Evolutionary conservation across 2,329 filamentous ascomycete genomes (phyloP).

Genomic region (Epicoccum nigrum): DNA sequence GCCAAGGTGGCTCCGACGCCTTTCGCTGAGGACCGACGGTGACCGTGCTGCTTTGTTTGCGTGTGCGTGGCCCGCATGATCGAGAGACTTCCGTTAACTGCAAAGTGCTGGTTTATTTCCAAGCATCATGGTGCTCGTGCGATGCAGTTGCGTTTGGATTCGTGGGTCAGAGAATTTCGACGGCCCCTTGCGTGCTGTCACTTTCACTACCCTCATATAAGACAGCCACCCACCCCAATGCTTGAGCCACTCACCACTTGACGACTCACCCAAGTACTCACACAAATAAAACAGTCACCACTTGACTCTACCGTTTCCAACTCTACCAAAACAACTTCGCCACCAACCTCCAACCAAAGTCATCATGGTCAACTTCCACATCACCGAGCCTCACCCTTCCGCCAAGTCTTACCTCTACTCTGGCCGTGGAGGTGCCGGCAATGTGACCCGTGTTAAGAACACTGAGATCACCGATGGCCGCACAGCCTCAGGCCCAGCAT

Average conservation of each 20-base stretch:
- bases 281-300: conserved; percentile 18
- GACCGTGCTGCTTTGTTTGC: conserved; percentile 28
- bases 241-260: conserved; percentile 6
- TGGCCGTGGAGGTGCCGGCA: conserved; percentile 65
- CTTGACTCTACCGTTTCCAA: conserved; percentile 17
- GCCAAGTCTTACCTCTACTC: conserved; percentile 59
- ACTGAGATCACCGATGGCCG: conserved; percentile 59
- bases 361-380: conserved; percentile 56
- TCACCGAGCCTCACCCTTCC: conserved; percentile 68
- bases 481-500: conserved; percentile 54
- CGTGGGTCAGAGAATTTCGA: conserved; percentile 35
- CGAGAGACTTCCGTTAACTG: conserved; percentile 50
- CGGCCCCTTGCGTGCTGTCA: conserved; percentile 22
- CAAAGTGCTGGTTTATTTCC: conserved; percentile 43
- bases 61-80: conserved; percentile 42
- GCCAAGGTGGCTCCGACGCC: conserved; percentile 26
- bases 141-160: conserved; percentile 33
- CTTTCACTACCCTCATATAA: conserved; percentile 12
- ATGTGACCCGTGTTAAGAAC: conserved; percentile 61
- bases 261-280: conserved; percentile 17
- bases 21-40: conserved; percentile 20
- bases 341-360: conserved; percentile 19
- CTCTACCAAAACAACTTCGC: conserved; percentile 16
- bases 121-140: conserved; percentile 31
- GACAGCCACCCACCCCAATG: conserved; percentile 5